A percentile compares a stretch with the other conserved stretches of the same genome.
phyloP scores from a whole-genome alignment of 169 alveolate genomes.

The Plasmodium gonderi region DNA sequence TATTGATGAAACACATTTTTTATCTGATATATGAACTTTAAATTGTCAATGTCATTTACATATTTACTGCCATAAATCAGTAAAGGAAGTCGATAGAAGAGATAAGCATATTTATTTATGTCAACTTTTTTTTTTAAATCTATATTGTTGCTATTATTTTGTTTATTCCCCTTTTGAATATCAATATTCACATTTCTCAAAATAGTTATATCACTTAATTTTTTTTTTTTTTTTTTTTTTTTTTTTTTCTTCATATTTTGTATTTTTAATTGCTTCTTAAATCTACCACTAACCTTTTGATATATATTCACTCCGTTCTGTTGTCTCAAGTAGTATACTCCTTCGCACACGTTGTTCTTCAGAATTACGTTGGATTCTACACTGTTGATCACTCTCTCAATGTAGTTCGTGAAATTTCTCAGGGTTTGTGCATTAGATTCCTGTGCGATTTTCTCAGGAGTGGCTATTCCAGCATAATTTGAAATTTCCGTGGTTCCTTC shows the following conservation, averaged over 20 bases:
- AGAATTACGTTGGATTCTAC: conserved; percentile 18
- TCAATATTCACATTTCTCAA: conserved; percentile 11
- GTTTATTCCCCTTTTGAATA: neutral
- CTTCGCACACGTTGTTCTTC: conserved; percentile 63
- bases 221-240: conserved; percentile 21
- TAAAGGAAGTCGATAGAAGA: conserved; percentile 42
- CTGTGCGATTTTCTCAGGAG: neutral
- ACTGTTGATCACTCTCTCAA: conserved; percentile 14
- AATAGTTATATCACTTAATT: conserved; percentile 1
- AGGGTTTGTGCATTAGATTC: neutral
- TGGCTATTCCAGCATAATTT: neutral
- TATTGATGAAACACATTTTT: neutral
- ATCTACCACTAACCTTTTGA: conserved; percentile 19
- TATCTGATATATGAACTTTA: conserved; percentile 4
- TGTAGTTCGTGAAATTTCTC: neutral
- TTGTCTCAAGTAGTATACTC: conserved; percentile 29
- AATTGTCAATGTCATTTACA: conserved; percentile 28
- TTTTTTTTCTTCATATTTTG: conserved; percentile 12
- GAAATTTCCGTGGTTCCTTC: no score
- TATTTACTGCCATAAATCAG: conserved; percentile 20
- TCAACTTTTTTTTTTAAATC: conserved; percentile 40
- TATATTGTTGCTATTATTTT: neutral
- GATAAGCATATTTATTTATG: conserved; percentile 32
- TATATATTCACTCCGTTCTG: conserved; percentile 36
- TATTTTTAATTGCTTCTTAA: neutral